phyloP scores from a whole-genome alignment of 192 early-diverging fungal species.

The Endogone sp. region DNA sequence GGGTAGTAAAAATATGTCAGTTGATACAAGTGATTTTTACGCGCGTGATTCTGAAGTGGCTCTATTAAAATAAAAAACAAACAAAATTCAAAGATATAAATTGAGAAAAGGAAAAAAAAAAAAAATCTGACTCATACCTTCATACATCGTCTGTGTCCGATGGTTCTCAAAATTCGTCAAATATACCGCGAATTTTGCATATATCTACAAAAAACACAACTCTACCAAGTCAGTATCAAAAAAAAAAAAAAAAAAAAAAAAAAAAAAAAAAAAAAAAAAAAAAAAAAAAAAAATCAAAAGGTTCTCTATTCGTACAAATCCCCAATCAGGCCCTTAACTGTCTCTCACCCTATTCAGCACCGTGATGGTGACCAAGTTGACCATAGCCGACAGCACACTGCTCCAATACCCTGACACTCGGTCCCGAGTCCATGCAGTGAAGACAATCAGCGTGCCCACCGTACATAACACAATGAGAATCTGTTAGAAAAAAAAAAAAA shows the following conservation, averaged over 20 bases:
- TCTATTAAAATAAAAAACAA: no score
- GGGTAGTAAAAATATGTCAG: background rate
- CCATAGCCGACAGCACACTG: constrained; percentile 28
- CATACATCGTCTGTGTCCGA: constrained; percentile 31
- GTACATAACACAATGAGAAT: constrained; percentile 42
- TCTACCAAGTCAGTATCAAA: background rate
- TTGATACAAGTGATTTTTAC: no score
- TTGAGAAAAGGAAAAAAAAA: background rate
- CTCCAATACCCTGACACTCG: constrained; percentile 10
- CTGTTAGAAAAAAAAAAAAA: constrained; percentile 13
- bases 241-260: background rate
- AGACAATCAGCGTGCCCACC: constrained; percentile 29
- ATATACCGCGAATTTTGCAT: constrained; percentile 20
- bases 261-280: no score
- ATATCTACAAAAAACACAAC: constrained; percentile 15
- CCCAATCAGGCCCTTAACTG: constrained; percentile 6
- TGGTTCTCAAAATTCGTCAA: constrained; percentile 48
- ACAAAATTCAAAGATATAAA: background rate
- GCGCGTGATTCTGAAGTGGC: no score
- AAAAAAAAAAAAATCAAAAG: no score
- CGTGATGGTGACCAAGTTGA: constrained; percentile 53
- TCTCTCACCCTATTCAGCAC: constrained; percentile 44
- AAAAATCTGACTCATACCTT: constrained; percentile 26
- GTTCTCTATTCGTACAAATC: constrained; percentile 13
- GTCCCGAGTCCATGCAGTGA: constrained; percentile 13